A percentile compares a stretch with the other conserved stretches of the same genome.
These are phyloP conservation scores for Parascedosporium putredinis DNA, from an alignment of 2,329 filamentous ascomycete species.

Conservation along the genomic window DNA sequence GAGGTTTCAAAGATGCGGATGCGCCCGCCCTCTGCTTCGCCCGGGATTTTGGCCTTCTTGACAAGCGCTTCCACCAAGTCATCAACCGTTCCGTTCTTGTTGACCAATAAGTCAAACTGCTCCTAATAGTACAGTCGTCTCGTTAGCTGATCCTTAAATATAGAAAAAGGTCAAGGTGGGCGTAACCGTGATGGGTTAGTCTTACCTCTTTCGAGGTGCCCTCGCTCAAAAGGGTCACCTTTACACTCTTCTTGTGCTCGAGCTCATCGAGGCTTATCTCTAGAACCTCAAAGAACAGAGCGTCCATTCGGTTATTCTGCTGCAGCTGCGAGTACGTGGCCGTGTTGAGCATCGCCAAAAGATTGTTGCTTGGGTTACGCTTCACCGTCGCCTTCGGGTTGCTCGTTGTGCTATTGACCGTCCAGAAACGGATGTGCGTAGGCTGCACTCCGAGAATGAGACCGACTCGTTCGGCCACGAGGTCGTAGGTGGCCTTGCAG, in stretches of 20 bases:
- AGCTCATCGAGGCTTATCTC: constrained; percentile 91
- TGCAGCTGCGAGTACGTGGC: constrained; percentile 53
- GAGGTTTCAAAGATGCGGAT: constrained; percentile 78
- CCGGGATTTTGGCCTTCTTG: constrained; percentile 69
- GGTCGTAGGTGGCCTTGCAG: constrained; percentile 83
- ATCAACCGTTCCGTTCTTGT: constrained; percentile 70
- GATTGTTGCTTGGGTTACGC: constrained; percentile 56
- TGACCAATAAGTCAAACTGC: constrained; percentile 69
- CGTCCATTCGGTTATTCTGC: constrained; percentile 63
- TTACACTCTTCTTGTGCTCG: constrained; percentile 83
- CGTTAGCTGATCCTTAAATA: constrained; percentile 4
- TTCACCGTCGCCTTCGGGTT: constrained; percentile 73
- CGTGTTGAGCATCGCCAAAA: constrained; percentile 69
- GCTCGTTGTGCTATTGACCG: constrained; percentile 64
- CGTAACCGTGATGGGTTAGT: constrained; percentile 4
- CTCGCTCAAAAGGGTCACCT: constrained; percentile 75
- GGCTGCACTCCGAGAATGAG: constrained; percentile 65
- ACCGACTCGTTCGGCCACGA: constrained; percentile 72
- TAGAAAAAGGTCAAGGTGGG: neutral
- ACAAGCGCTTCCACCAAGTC: constrained; percentile 68
- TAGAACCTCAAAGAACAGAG: constrained; percentile 82
- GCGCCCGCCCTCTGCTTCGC: constrained; percentile 57
- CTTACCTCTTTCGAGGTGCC: constrained; percentile 82
- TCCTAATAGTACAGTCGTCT: constrained; percentile 42
- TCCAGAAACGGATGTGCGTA: constrained; percentile 86